Base-by-base conservation (phyloP, 208 protist species). In the Vickermania spadyakhi region DNA sequence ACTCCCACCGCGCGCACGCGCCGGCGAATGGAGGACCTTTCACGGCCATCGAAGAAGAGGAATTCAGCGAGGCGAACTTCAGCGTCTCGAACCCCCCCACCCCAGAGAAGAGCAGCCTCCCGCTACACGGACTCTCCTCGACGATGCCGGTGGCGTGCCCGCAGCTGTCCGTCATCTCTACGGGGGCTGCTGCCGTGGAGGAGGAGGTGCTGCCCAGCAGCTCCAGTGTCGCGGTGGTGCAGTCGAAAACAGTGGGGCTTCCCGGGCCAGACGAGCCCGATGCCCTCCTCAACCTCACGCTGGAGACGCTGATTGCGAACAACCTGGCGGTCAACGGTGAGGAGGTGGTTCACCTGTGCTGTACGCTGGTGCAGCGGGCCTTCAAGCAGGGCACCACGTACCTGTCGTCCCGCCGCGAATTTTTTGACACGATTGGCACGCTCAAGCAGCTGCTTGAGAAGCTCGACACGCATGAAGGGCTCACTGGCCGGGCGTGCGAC, bases 391-490 rank as follows among this genome's bases (percentile, higher is more conserved):
- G 50, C 1, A 27, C 49, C 14, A 1, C 2, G 11, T 62, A 28
- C 51, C 28, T 62, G 18, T 30, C 31, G 2, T 64, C 72, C 0
- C 30, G 64, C 29, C 51, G 64, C 7, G 22, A 70, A 22, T 60
- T 62, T 28, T 64, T 65, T 36, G 51, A 65, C 14, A 58, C 66
- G 1, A 29, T 64, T 56, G 66, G 66, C 5, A 30, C 58, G 29
- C 50, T 70, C 22, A 30, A 51, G 0, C 41, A 14, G 1, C 49
- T 70, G 28, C 51, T 70, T 7, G 25, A 5, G 28, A 2, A 62
- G 1, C 26, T 70, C 31, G 58, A 70, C 36, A 30, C 42, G 28
- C n/a, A 60, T 2, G 30, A 49, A 25, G 30, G 7, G 28, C n/a
- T 52, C 30, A 36, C 29, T 18, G 64, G 42, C 27, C 1, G 45